A percentile compares a stretch with the other conserved stretches of the same genome.
Evolutionary conservation across 164 flowering plant genomes (phyloP).

Genomic region (Aristolochia fimbriata): DNA sequence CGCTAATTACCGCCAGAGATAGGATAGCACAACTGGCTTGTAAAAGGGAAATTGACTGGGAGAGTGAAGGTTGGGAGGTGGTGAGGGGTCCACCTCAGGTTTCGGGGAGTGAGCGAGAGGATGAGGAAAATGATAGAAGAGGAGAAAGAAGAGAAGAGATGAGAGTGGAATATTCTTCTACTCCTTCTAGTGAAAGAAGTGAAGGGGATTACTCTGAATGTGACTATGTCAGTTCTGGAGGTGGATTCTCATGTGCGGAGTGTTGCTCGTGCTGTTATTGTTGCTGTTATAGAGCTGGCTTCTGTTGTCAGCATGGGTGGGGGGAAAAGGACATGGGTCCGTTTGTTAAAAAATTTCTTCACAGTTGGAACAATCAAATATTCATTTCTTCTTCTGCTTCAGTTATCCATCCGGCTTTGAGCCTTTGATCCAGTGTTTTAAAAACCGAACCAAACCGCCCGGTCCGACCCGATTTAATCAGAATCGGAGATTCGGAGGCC

Average conservation of each 20-base stretch:
- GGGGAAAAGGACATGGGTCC: neutral
- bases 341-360: neutral
- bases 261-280: neutral
- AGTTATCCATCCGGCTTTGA: too few relatives aligned
- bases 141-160: slow-evolving; percentile 11
- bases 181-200: neutral
- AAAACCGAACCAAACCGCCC: too few relatives aligned
- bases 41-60: slow-evolving; percentile 37
- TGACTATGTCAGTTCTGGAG: neutral
- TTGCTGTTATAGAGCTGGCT: slow-evolving; percentile 10
- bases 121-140: neutral
- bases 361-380: neutral
- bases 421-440: too few relatives aligned
- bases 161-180: slow-evolving; percentile 17
- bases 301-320: slow-evolving; percentile 13
- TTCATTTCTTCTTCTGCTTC: neutral
- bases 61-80: slow-evolving; percentile 46
- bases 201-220: slow-evolving; percentile 3
- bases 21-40: slow-evolving; percentile 39
- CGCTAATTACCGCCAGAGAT: slow-evolving; percentile 11
- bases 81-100: slow-evolving; percentile 18
- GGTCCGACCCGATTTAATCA: too few relatives aligned
- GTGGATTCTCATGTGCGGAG: neutral
- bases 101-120: slow-evolving; percentile 5
- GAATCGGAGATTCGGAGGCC: too few relatives aligned